Conservation (phyloP, 73 alveolate genomes). For the Paramecium primaurelia region DNA sequence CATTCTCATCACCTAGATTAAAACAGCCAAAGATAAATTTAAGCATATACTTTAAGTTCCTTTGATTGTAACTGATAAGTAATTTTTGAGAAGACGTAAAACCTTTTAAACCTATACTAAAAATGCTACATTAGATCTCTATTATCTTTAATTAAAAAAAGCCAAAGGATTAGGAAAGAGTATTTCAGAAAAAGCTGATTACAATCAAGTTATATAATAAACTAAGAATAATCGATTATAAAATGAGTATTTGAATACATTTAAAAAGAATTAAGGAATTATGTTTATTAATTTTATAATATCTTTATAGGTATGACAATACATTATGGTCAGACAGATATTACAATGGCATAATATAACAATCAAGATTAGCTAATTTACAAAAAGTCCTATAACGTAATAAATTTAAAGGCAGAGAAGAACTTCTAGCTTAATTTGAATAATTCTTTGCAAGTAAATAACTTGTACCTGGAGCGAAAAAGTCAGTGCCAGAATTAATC, state of each 20-base stretch:
- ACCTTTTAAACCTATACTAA: conserved; percentile 1
- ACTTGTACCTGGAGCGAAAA: background rate
- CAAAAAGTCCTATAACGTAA: background rate
- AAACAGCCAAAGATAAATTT: conserved; percentile 9
- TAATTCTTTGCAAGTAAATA: background rate
- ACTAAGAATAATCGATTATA: background rate
- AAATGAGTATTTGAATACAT: background rate
- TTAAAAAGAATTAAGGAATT: background rate
- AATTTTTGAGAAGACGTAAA: conserved; percentile 5
- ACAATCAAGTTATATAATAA: background rate
- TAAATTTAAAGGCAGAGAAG: conserved; percentile 1
- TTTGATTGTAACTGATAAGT: background rate
- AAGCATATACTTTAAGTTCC: conserved; percentile 2
- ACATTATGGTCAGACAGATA: conserved; percentile 41
- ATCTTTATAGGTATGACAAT: background rate
- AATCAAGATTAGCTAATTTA: background rate
- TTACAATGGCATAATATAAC: background rate
- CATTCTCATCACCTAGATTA: background rate
- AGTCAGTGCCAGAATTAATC: background rate
- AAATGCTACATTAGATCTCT: conserved; percentile 1
- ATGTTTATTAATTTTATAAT: background rate
- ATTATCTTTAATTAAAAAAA: background rate
- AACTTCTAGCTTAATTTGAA: conserved; percentile 8
- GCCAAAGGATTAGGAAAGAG: background rate
- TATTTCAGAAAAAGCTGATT: conserved; percentile 19